phyloP scores from a whole-genome alignment of 805 yeast species.

The Cyberlindnera maclurae region DNA sequence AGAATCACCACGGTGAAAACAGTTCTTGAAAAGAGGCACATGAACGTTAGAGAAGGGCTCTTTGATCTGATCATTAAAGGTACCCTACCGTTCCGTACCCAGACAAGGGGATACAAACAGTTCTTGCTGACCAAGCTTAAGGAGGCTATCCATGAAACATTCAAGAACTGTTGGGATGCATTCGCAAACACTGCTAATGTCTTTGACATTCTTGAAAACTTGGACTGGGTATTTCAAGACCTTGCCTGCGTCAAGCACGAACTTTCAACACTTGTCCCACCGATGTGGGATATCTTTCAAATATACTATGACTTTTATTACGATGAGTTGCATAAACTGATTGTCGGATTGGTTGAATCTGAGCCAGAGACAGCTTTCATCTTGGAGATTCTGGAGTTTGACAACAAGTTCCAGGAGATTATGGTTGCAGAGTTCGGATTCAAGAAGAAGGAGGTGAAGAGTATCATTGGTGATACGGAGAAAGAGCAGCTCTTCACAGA shows the following conservation, averaged over 20 bases:
- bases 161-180: slow-evolving; percentile 54
- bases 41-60: slow-evolving; percentile 20
- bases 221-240: slow-evolving; percentile 83
- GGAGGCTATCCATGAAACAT: slow-evolving; percentile 57
- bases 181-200: slow-evolving; percentile 35
- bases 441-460: slow-evolving; percentile 36
- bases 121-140: slow-evolving; percentile 54
- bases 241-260: slow-evolving; percentile 57
- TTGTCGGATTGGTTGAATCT: slow-evolving; percentile 53
- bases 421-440: slow-evolving; percentile 45
- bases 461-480: slow-evolving; percentile 64
- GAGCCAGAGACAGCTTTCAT: slow-evolving; percentile 80
- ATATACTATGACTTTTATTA: slow-evolving; percentile 62
- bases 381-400: slow-evolving; percentile 68
- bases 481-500: slow-evolving; percentile 72
- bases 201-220: slow-evolving; percentile 56
- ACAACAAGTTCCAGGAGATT: slow-evolving; percentile 54
- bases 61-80: slow-evolving; percentile 35
- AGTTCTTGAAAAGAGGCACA: slow-evolving; percentile 24
- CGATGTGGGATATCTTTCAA: slow-evolving; percentile 64
- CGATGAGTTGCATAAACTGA: slow-evolving; percentile 51
- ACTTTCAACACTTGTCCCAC: slow-evolving; percentile 56
- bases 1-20: slow-evolving; percentile 34
- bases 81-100: slow-evolving; percentile 34
- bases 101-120: slow-evolving; percentile 52